Evolutionary conservation across 2,329 filamentous ascomycete species (phyloP).

Genomic region (Achaetomium macrosporum): DNA sequence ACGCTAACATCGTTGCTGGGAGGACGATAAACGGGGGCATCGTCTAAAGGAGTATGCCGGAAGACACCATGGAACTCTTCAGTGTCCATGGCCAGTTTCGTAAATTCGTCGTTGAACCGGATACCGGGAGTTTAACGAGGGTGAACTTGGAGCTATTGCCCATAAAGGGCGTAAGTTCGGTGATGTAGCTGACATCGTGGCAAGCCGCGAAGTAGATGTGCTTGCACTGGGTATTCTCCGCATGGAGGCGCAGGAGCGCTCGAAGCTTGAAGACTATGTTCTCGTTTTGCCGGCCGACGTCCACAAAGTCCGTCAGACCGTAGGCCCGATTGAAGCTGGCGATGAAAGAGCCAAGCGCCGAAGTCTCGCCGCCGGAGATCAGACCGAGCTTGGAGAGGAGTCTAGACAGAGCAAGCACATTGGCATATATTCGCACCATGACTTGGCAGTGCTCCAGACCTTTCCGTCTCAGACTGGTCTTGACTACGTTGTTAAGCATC

Average conservation of each 20-base stretch:
- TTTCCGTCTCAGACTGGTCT: slow-evolving; percentile 40
- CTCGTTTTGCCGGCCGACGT: slow-evolving; percentile 56
- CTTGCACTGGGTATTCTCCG: slow-evolving; percentile 54
- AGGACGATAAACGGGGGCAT: background rate
- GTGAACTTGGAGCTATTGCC: slow-evolving; percentile 48
- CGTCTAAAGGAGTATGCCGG: slow-evolving; percentile 25
- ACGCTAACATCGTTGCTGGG: background rate
- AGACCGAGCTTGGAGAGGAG: slow-evolving; percentile 43
- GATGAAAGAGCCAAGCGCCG: slow-evolving; percentile 49
- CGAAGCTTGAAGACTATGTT: slow-evolving; percentile 56
- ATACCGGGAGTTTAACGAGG: slow-evolving; percentile 37
- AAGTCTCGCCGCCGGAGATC: slow-evolving; percentile 47
- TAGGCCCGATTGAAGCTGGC: slow-evolving; percentile 53
- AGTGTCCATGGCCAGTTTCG: slow-evolving; percentile 43
- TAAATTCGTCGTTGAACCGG: slow-evolving; percentile 45
- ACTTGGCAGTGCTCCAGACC: slow-evolving; percentile 46
- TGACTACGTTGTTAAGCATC: slow-evolving; percentile 46
- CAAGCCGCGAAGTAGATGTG: slow-evolving; percentile 60
- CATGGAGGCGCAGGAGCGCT: slow-evolving; percentile 43
- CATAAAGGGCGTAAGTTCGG: slow-evolving; percentile 48
- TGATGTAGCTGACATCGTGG: slow-evolving; percentile 53
- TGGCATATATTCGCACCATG: slow-evolving; percentile 52
- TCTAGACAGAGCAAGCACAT: slow-evolving; percentile 48
- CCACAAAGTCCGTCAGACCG: slow-evolving; percentile 55
- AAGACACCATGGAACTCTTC: slow-evolving; percentile 50